Conservation (phyloP, 1,284 basidiomycete species). For the Irpex sp. region DNA sequence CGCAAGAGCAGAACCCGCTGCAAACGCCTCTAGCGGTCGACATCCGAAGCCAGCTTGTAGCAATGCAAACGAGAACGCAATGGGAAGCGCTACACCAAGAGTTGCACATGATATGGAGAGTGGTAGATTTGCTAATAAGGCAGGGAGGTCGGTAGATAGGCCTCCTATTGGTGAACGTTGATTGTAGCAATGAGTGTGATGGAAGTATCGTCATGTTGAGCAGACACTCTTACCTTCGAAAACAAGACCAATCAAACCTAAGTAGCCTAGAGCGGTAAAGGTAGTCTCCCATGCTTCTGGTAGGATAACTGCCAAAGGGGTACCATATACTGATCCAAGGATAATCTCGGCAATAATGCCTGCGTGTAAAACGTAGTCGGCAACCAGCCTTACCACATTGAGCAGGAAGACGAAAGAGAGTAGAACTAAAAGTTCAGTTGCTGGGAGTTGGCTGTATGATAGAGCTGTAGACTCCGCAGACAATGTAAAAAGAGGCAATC, state of each 20-base stretch:
- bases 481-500: neutral
- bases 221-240: constrained; percentile 36
- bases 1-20: constrained; percentile 44
- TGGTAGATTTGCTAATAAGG: constrained; percentile 33
- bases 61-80: constrained; percentile 37
- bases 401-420: constrained; percentile 23
- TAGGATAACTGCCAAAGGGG: constrained; percentile 39
- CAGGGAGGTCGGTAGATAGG: constrained; percentile 33
- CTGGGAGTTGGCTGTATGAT: constrained; percentile 19
- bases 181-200: neutral
- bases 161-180: constrained; percentile 29
- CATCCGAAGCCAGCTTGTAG: constrained; percentile 25
- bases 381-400: constrained; percentile 16
- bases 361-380: constrained; percentile 19
- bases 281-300: constrained; percentile 33
- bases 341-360: constrained; percentile 37
- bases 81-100: constrained; percentile 40
- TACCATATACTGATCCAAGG: constrained; percentile 41
- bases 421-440: constrained; percentile 16
- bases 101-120: constrained; percentile 38
- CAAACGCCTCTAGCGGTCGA: constrained; percentile 38
- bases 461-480: constrained; percentile 6
- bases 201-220: neutral
- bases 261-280: constrained; percentile 40
- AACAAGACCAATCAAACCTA: constrained; percentile 48